Evolutionary conservation across 139 green algal genomes (phyloP).

Genomic region (Coelastrella sp.): DNA sequence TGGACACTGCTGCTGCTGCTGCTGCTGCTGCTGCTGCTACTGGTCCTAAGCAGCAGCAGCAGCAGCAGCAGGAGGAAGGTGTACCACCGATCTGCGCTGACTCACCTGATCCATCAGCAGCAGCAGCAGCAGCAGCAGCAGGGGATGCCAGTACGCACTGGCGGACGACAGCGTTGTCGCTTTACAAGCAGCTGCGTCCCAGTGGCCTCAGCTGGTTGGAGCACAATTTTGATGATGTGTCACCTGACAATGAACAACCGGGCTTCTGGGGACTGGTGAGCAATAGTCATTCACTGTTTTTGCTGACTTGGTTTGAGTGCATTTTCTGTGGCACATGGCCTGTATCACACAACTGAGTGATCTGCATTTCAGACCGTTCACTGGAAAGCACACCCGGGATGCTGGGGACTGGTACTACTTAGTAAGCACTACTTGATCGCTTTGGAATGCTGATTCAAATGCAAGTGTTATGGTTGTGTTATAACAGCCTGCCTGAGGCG

Average conservation of each 20-base stretch:
- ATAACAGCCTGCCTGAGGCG: no score
- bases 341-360: no score
- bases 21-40: not conserved
- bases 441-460: no score
- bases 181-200: not conserved
- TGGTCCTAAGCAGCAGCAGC: not conserved
- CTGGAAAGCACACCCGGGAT: no score
- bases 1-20: not conserved
- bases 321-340: no score
- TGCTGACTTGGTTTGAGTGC: no score
- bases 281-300: not conserved
- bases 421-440: no score
- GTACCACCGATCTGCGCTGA: no score
- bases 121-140: conserved; percentile 29
- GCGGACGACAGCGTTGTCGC: not conserved
- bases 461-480: no score
- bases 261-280: conserved; percentile 24
- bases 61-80: not conserved
- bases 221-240: not conserved
- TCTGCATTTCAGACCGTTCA: no score
- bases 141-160: not conserved
- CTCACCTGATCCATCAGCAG: not conserved
- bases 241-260: not conserved
- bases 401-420: no score
- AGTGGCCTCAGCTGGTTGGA: not conserved